Evolutionary conservation across 2,329 filamentous ascomycete species (phyloP), one percentile per base, ranked within the genome.

Genomic region (Ophiostoma sp.): DNA sequence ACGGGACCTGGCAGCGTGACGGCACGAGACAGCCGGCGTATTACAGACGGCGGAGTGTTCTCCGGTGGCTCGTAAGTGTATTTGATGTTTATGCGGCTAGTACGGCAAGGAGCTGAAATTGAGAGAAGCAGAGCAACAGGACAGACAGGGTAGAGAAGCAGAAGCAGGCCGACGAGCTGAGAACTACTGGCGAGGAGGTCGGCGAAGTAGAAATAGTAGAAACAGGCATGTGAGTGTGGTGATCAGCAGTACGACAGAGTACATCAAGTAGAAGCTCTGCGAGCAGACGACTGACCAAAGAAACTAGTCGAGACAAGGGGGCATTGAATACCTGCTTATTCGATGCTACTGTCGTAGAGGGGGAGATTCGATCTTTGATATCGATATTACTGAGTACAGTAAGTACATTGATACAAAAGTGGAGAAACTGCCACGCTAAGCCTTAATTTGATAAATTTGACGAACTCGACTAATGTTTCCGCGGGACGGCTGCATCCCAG

Each of bases 391-490:
- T 31, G 27, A 31, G 27, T 3, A 31, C 27, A 31, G 27, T 31
- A 31, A 48, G 13, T 48, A 6, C 15, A 11, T 48, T 48, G 44
- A 15, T 31, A 15, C 1, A 27, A 39, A 31, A 31, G 39, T 41
- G 36, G 62, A n/a, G 17, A 39, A n/a, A 4, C 3, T 20, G 2
- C n/a, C 10, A n/a, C 65, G 39, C 65, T 67, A 67, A 20, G 65
- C 65, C 39, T 31, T 48, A 48, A 31, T 27, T 41, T 33, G 65
- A 44, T 44, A 67, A 67, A 44, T 44, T 67, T 67, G 39, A 67
- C 65, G 65, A 67, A 67, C 23, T 36, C 64, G 36, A 36, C 31
- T 64, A 36, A 23, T n/a, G 33, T 39, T 23, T 65, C 35, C 62
- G 8, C 10, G 33, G 10, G 7, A 1, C 33, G 33, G 62, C 17